Conservation (phyloP, 2,329 filamentous ascomycete genomes). For the Ophiostoma triangulosporum region DNA sequence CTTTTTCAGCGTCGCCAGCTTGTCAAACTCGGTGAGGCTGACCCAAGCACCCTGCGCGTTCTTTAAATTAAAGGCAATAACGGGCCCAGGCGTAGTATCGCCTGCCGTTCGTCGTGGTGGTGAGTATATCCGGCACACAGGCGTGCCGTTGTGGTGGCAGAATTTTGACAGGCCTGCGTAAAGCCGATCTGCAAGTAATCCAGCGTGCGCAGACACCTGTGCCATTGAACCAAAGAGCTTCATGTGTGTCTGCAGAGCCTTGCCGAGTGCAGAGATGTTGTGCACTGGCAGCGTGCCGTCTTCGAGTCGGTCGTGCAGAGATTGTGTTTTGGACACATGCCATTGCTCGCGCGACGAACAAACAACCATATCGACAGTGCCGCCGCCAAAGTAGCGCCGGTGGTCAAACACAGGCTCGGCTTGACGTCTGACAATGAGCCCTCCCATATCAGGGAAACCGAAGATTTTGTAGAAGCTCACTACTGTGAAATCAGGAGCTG, state of each 20-base stretch:
- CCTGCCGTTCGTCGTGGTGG: constrained; percentile 7
- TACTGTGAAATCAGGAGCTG: constrained; percentile 70
- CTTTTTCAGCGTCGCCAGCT: constrained; percentile 61
- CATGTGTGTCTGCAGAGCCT: constrained; percentile 56
- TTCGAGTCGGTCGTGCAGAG: constrained; percentile 70
- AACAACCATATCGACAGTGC: constrained; percentile 83
- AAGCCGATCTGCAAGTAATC: constrained; percentile 47
- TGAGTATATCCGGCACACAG: constrained; percentile 56
- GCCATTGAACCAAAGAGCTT: constrained; percentile 60
- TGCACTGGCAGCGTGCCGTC: constrained; percentile 88
- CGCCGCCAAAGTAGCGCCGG: constrained; percentile 80
- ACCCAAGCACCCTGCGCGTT: constrained; percentile 60
- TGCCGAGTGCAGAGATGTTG: constrained; percentile 69
- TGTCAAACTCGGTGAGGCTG: constrained; percentile 75
- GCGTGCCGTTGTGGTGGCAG: constrained; percentile 52
- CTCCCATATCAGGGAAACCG: constrained; percentile 84
- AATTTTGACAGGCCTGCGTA: constrained; percentile 44
- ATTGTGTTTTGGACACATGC: constrained; percentile 59
- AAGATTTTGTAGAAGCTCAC: constrained; percentile 97
- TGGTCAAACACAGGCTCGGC: constrained; percentile 49
- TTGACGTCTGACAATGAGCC: constrained; percentile 64
- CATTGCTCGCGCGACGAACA: constrained; percentile 61
- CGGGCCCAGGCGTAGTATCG: constrained; percentile 41
- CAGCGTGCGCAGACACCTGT: constrained; percentile 56
- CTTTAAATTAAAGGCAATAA: constrained; percentile 71